These are phyloP conservation scores for Inonotus obliquus DNA, from an alignment of 1,284 basidiomycete species.

Conservation along the genomic window DNA sequence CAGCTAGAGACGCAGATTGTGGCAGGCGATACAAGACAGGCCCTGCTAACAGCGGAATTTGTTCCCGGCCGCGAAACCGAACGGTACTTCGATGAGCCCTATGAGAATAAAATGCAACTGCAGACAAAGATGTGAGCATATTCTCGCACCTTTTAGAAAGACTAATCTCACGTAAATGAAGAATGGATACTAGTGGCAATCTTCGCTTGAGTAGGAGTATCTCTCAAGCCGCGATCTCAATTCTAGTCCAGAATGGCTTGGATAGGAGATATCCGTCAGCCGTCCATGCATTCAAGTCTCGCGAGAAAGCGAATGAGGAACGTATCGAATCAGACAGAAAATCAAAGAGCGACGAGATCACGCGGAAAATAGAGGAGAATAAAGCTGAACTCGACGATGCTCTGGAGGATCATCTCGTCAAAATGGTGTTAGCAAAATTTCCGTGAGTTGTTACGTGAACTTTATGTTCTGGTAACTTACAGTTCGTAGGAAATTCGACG, in stretches of 20 bases:
- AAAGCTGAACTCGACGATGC: not conserved
- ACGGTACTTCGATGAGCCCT: not conserved
- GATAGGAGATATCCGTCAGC: constrained; percentile 26
- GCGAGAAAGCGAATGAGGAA: constrained; percentile 13
- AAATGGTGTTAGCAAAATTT: constrained; percentile 9
- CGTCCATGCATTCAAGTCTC: constrained; percentile 26
- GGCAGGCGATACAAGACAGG: constrained; percentile 23
- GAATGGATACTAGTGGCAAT: constrained; percentile 16
- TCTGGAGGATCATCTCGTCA: constrained; percentile 17
- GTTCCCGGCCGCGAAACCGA: constrained; percentile 1
- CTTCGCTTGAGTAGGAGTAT: constrained; percentile 28
- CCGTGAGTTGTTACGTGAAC: constrained; percentile 18
- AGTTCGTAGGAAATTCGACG: constrained; percentile 1
- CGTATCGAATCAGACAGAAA: not conserved
- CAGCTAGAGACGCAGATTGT: constrained; percentile 22
- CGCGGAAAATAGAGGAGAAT: not conserved
- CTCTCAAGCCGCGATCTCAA: constrained; percentile 26
- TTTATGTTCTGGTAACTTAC: not conserved
- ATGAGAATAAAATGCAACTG: constrained; percentile 1
- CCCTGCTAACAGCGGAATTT: constrained; percentile 19
- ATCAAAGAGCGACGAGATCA: not conserved
- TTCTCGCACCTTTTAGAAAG: not conserved
- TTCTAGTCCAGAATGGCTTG: constrained; percentile 31
- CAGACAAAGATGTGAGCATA: constrained; percentile 17
- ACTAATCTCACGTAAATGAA: not conserved